phyloP scores from a whole-genome alignment of 257 asterid genomes.

The Solanum ahanhuiri region DNA sequence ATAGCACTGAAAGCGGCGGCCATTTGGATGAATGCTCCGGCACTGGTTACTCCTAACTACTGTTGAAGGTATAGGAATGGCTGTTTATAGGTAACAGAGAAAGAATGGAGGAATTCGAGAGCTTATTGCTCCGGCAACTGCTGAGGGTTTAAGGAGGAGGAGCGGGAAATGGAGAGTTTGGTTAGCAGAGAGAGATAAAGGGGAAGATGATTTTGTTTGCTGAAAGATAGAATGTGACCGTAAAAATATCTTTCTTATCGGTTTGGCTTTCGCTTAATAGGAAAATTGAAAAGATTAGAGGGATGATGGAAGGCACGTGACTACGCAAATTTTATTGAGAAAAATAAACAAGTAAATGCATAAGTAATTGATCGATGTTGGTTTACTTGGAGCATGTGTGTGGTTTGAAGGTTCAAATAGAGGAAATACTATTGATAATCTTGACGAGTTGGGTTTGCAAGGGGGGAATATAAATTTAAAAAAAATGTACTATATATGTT shows the following conservation, averaged over 20 bases:
- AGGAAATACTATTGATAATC: background rate
- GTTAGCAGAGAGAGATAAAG: background rate
- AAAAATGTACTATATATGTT: too few relatives aligned
- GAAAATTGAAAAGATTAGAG: background rate
- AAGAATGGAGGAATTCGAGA: background rate
- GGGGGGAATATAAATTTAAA: background rate
- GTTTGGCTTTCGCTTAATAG: background rate
- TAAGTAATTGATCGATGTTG: background rate
- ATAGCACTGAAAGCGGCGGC: slow-evolving; percentile 8
- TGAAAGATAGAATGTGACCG: background rate
- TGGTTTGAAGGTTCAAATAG: background rate
- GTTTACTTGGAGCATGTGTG: background rate
- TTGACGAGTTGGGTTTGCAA: background rate
- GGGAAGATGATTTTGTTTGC: background rate
- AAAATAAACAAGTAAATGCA: background rate
- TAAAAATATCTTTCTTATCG: slow-evolving; percentile 6
- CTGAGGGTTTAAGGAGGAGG: background rate
- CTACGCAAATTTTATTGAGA: background rate
- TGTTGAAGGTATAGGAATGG: background rate
- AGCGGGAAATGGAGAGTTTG: background rate
- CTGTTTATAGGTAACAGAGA: background rate
- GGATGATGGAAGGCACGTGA: background rate
- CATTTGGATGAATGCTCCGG: background rate
- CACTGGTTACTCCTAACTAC: background rate
- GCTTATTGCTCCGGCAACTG: background rate